Evolutionary conservation across 441 rosid genomes (phyloP).

Genomic region (Populus tomentosa): DNA sequence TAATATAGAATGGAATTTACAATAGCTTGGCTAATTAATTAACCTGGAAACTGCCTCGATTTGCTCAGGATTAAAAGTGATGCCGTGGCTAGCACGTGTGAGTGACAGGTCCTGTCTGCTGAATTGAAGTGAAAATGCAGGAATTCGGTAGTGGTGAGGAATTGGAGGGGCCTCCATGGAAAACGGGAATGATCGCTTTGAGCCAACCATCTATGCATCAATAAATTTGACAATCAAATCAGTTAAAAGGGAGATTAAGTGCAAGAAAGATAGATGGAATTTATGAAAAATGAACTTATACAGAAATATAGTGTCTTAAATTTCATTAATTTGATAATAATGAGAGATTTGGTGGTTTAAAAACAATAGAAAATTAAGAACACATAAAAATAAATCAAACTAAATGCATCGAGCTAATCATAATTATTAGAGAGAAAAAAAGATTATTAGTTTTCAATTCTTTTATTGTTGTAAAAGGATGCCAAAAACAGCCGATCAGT

Average conservation of each 20-base stretch:
- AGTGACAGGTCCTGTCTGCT: conserved; percentile 16
- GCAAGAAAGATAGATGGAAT: neutral
- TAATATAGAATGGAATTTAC: neutral
- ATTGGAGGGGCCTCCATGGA: conserved; percentile 17
- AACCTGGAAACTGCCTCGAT: conserved; percentile 21
- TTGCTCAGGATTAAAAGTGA: conserved; percentile 10
- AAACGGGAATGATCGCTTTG: conserved; percentile 31
- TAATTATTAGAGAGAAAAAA: no score
- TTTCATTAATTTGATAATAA: neutral
- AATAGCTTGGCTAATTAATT: neutral
- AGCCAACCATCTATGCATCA: conserved; percentile 25
- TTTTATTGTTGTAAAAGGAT: neutral
- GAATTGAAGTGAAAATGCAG: conserved; percentile 13
- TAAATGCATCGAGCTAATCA: no score
- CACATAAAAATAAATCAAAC: neutral
- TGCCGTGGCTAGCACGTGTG: conserved; percentile 10
- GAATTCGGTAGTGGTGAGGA: conserved; percentile 17
- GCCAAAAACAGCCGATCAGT: neutral
- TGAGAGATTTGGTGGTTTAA: neutral
- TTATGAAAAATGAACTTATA: neutral
- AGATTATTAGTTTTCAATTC: neutral
- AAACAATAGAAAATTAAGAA: no score
- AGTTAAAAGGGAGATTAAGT: neutral
- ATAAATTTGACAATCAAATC: neutral
- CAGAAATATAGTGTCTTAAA: neutral